Conservation (phyloP, 176 grass and related monocot genomes). For the Thinopyrum elongatum region DNA sequence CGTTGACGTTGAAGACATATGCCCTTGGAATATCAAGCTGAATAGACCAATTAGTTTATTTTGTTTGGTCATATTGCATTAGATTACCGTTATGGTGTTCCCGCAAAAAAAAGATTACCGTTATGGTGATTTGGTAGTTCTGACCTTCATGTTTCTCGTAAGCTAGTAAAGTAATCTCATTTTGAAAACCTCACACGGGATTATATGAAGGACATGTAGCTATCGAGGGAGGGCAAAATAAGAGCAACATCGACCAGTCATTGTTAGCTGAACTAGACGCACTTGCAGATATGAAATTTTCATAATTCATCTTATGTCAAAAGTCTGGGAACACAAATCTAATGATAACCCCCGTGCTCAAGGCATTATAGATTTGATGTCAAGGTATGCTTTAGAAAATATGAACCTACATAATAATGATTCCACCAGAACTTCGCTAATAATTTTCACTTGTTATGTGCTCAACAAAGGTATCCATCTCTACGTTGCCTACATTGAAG, state of each 20-base stretch:
- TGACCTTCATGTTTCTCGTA: too few species aligned
- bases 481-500: slow-evolving; percentile 80
- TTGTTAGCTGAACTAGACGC: neutral
- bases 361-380: slow-evolving; percentile 82
- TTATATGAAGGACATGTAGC: slow-evolving; percentile 38
- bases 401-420: neutral
- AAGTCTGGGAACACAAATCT: slow-evolving; percentile 70
- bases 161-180: too few species aligned
- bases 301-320: slow-evolving; percentile 78
- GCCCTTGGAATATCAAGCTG: too few species aligned
- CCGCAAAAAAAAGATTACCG: too few species aligned
- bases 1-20: too few species aligned
- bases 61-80: too few species aligned
- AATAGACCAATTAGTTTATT: too few species aligned
- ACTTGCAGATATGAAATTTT: slow-evolving; percentile 75
- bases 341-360: slow-evolving; percentile 64
- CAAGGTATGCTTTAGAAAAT: slow-evolving; percentile 43
- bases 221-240: slow-evolving; percentile 47
- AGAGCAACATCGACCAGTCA: slow-evolving; percentile 35
- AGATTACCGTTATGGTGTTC: too few species aligned
- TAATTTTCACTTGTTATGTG: slow-evolving; percentile 9
- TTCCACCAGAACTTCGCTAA: neutral
- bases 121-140: too few species aligned
- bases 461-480: slow-evolving; percentile 49
- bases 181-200: too few species aligned